Evolutionary conservation across 2,329 filamentous ascomycete species (phyloP).

Genomic region (Ceratocystis smalleyi): DNA sequence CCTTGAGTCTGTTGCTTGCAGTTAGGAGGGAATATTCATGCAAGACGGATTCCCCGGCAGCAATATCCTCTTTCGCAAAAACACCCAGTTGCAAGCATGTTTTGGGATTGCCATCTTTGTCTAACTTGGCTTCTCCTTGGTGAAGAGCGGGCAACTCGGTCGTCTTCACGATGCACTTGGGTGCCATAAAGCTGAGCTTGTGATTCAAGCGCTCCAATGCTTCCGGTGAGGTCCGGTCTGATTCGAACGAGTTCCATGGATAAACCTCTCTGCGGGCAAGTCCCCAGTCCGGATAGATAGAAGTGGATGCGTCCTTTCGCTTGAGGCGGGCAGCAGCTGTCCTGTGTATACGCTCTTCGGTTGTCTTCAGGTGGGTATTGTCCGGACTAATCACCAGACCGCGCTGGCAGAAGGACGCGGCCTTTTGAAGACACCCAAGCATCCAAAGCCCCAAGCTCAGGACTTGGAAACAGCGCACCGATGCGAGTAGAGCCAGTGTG

Average conservation of each 20-base stretch:
- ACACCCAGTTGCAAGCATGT: conserved; percentile 70
- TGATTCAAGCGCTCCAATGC: conserved; percentile 58
- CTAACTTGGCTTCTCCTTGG: conserved; percentile 35
- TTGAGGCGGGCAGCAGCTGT: conserved; percentile 36
- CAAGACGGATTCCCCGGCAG: conserved; percentile 60
- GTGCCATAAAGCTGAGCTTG: conserved; percentile 52
- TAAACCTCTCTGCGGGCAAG: conserved; percentile 56
- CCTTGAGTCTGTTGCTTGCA: conserved; percentile 75
- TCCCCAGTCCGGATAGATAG: conserved; percentile 51
- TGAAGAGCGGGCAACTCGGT: conserved; percentile 60
- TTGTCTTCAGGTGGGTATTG: conserved; percentile 40
- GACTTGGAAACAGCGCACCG: conserved; percentile 41
- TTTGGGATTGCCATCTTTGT: conserved; percentile 32
- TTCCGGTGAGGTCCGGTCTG: conserved; percentile 53
- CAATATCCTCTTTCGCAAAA: conserved; percentile 71
- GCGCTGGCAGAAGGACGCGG: conserved; percentile 47
- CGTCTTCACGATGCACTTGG: conserved; percentile 65
- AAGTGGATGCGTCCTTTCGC: conserved; percentile 31
- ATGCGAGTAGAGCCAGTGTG: conserved; percentile 30
- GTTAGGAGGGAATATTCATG: conserved; percentile 75
- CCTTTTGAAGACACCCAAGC: conserved; percentile 53
- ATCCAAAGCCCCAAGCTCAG: conserved; percentile 43
- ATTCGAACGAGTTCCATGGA: conserved; percentile 52
- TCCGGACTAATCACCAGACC: conserved; percentile 40
- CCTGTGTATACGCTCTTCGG: conserved; percentile 37